Conservation (phyloP, 2,329 filamentous ascomycete species). For the Diaporthe humulicola region DNA sequence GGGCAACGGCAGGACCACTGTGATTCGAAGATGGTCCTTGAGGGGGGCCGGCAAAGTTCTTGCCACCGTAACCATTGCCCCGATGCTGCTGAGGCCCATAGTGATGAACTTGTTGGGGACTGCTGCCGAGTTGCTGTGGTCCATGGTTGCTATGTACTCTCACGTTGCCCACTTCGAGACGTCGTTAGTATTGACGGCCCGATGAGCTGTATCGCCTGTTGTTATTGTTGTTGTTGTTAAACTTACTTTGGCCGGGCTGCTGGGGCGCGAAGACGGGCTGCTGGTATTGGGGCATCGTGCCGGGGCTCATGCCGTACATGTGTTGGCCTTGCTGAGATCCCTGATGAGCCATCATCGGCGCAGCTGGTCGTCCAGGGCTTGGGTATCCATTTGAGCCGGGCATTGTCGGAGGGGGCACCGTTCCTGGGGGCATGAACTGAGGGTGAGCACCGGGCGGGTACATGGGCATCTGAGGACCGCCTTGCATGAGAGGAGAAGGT, state of each 20-base stretch:
- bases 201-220: conserved; percentile 42
- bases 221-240: conserved; percentile 39
- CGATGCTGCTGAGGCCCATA: conserved; percentile 71
- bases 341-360: conserved; percentile 95
- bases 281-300: conserved; percentile 72
- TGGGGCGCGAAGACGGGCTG: conserved; percentile 80
- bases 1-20: conserved; percentile 50
- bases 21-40: conserved; percentile 56
- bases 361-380: conserved; percentile 84
- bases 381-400: conserved; percentile 83
- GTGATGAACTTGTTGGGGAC: conserved; percentile 75
- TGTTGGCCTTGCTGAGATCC: conserved; percentile 92
- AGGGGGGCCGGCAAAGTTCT: conserved; percentile 59
- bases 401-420: conserved; percentile 68
- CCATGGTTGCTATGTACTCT: conserved; percentile 71
- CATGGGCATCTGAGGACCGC: conserved; percentile 83
- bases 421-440: conserved; percentile 74
- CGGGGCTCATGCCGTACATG: conserved; percentile 82
- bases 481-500: conserved; percentile 77
- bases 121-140: conserved; percentile 74
- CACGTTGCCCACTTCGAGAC: conserved; percentile 67
- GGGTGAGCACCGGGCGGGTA: conserved; percentile 74
- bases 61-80: conserved; percentile 65
- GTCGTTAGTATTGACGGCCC: conserved; percentile 53
- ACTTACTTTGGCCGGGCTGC: conserved; percentile 82